Base-by-base conservation (phyloP, 768 basidiomycete species). In the Leucocoprinus birnbaumii region DNA sequence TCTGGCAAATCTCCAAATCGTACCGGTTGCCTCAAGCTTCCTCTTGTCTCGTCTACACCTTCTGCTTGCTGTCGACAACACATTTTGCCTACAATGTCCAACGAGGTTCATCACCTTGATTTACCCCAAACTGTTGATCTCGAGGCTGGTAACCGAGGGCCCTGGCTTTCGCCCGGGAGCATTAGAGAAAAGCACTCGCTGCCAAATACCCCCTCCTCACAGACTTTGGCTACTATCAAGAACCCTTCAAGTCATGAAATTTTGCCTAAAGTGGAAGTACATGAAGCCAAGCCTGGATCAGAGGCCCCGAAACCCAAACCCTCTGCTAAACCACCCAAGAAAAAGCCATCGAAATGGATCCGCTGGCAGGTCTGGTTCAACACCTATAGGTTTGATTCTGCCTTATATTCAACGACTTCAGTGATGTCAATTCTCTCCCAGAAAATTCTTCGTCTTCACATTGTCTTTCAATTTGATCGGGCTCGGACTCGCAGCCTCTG, bases 281-380 rank as follows among this genome's bases (percentile, higher is more conserved):
- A 35, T 16, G 53, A 55, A 18, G 16, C 19, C 11, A 75, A 73
- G 60, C 65, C 68, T 43, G 69, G 70, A 46, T 61, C 53, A 54
- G 64, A 65, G 9, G 35, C n/a, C 27, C 56, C 65, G 24, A 66
- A 75, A 16, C 65, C 73, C 45, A 74, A 77, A 62, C 72, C 77
- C 7, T 55, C 68, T n/a, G 60, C 65, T 24, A 75, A 77, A 44
- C 63, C 74, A 31, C 16, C 52, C 3, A 85, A 81, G 74, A 78
- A 76, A 66, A 79, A 82, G 63, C 76, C 76, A 25, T 81, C 86
- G 1, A 80, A 74, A 55, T 85, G 83, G 74, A 77, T 85, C 35
- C 66, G 75, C 46, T 83, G 78, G 72, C 75, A 68, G 43, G 67
- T 88, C 38, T 89, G 87, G 86, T 89, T 84, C 69, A 86, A 89